Evolutionary conservation across 1,284 basidiomycete species (phyloP).

Genomic region (Leccinum pallidistipes): DNA sequence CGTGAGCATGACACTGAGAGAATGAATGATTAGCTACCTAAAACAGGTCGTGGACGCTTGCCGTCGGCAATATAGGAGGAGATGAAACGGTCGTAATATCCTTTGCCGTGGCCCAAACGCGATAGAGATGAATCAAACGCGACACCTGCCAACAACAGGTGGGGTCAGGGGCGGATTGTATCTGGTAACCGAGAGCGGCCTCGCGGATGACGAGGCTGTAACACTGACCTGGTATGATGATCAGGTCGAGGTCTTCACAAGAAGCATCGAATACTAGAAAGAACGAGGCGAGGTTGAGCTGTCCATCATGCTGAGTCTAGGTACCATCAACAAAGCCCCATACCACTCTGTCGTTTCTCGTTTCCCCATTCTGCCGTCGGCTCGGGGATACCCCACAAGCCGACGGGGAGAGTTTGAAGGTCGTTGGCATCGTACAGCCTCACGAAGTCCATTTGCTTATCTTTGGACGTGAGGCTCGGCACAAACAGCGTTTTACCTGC

Average conservation of each 20-base stretch:
- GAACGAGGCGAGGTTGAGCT: constrained; percentile 6
- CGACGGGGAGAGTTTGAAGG: constrained; percentile 53
- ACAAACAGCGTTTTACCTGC: constrained; percentile 68
- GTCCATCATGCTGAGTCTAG: neutral
- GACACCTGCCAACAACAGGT: constrained; percentile 48
- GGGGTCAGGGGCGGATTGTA: constrained; percentile 10
- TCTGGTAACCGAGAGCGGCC: neutral
- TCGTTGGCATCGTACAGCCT: constrained; percentile 59
- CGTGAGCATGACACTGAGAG: constrained; percentile 14
- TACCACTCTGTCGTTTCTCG: constrained; percentile 50
- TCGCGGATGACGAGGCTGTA: constrained; percentile 10
- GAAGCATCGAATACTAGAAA: constrained; percentile 44
- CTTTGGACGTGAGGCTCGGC: constrained; percentile 55
- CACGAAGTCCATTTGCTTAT: constrained; percentile 64
- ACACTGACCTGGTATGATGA: constrained; percentile 64
- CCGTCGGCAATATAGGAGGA: constrained; percentile 47
- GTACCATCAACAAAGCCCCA: constrained; percentile 22
- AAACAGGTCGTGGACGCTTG: constrained; percentile 45
- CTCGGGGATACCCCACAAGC: constrained; percentile 75
- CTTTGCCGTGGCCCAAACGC: constrained; percentile 77
- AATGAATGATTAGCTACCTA: constrained; percentile 44
- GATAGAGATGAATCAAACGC: constrained; percentile 73
- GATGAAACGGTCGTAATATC: constrained; percentile 77
- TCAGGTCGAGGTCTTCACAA: constrained; percentile 55
- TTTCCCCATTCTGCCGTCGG: constrained; percentile 51